These are phyloP conservation scores for Chenopodium formosanum DNA, from an alignment of 148 eudicot genomes.

Conservation along the genomic window DNA sequence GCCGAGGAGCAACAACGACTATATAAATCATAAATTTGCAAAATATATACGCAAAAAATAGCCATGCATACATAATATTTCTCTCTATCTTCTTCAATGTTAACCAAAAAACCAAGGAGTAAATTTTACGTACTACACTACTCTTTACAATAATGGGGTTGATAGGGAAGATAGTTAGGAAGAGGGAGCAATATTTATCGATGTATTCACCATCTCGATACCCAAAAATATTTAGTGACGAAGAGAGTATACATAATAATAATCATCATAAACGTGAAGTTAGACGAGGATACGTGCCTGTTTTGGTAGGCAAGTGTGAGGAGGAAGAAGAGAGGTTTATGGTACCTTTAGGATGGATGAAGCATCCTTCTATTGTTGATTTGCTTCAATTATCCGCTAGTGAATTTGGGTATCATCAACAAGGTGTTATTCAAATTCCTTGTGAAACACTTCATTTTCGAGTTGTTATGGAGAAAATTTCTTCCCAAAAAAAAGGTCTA, in stretches of 20 bases:
- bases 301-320: constrained; percentile 16
- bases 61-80: too few species aligned
- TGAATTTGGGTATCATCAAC: constrained; percentile 25
- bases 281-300: constrained; percentile 18
- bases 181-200: background rate
- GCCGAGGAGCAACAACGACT: too few species aligned
- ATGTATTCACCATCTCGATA: constrained; percentile 3
- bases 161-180: constrained; percentile 23
- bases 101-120: background rate
- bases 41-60: too few species aligned
- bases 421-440: constrained; percentile 20
- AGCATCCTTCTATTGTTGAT: constrained; percentile 14
- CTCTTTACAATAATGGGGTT: background rate
- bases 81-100: background rate
- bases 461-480: constrained; percentile 1
- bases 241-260: background rate
- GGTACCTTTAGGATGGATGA: constrained; percentile 22
- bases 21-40: too few species aligned
- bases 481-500: background rate
- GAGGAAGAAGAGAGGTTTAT: constrained; percentile 25
- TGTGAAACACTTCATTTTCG: constrained; percentile 15
- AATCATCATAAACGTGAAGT: background rate
- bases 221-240: constrained; percentile 4
- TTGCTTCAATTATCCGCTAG: constrained; percentile 14
- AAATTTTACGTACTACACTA: too few species aligned